phyloP scores from a whole-genome alignment of 176 grass and related monocot species.

The Echinochloa phyllopogon region DNA sequence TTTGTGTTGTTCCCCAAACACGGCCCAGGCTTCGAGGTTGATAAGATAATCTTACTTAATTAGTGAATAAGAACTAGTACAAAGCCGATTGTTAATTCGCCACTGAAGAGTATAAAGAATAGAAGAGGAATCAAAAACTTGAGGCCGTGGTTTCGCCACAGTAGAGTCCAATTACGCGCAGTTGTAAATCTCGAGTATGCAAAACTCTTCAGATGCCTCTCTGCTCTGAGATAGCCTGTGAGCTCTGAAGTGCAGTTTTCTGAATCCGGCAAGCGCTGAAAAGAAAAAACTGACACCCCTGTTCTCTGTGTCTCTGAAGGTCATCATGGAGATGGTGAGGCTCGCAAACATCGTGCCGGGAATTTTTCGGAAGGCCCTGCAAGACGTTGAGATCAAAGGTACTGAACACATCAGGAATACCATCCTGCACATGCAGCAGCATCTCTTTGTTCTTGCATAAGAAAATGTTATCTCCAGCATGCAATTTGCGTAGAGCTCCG shows the following conservation, averaged over 20 bases:
- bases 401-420: background rate
- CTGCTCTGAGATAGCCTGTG: background rate
- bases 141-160: background rate
- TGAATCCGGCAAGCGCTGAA: conserved; percentile 19
- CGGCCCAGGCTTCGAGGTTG: background rate
- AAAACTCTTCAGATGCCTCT: background rate
- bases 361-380: conserved; percentile 73
- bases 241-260: conserved; percentile 6
- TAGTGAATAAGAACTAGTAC: background rate
- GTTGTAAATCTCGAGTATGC: background rate
- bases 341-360: conserved; percentile 83
- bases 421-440: conserved; percentile 19
- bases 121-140: background rate
- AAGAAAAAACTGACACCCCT: conserved; percentile 28
- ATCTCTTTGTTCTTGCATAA: conserved; percentile 5
- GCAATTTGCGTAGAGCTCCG: conserved; percentile 32
- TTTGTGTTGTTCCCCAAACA: conserved; percentile 22
- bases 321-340: conserved; percentile 72
- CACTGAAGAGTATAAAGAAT: background rate
- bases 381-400: conserved; percentile 87
- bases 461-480: background rate
- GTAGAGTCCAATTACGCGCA: background rate
- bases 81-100: background rate
- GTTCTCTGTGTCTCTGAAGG: conserved; percentile 49
- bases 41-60: conserved; percentile 43